Base-by-base conservation (phyloP, 371 early-diverging fungal genomes). In the Chytridiales sp. region DNA sequence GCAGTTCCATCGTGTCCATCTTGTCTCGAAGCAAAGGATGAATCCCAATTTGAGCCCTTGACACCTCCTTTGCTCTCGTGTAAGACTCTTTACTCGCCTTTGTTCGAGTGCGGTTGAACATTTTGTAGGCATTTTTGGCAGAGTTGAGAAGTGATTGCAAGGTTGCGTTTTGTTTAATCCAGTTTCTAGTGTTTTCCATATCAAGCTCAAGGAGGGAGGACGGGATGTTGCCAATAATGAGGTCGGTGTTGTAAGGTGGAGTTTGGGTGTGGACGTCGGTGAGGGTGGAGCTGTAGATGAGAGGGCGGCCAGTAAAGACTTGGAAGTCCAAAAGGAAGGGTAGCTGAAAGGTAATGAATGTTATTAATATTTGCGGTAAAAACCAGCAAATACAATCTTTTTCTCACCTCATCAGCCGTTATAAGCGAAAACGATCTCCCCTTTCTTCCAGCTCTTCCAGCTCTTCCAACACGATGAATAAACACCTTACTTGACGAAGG, bases 381-480 rank as follows among this genome's bases (percentile, higher is more conserved):
- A 32, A 26, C 31, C 17, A 13, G 48, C 0, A 42, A 30, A 32
- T 19, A 30, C 31, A 49, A 21, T 17, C n/a, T n/a, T 26, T 11
- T 32, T 19, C 5, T 35, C 24, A 70, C 51, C 64, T 98, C 99
- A 19, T 96, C 94, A 9, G 82, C 66, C 0, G 94, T 82, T 0
- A 97, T 84, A 41, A 99, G 73, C 3, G 92, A 92, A 66, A 88
- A 95, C 0, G 96, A 94, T 85, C 86, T 87, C 47, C 99, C 99
- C 47, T 84, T 82, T 58, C 90, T 84, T 56, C 98, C 98, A 2
- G 97, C 96, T 80, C 98, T 89, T 11, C 95, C 98, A 32, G 91
- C 92, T 81, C 99, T 88, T 60, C 99, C 99, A 13, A 96, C 97
- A 66, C 99, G 87, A 82, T 99, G 99, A 22, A 99, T 85, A 82